Conservation (phyloP, 805 yeast species). For the Yarrowia deformans region DNA sequence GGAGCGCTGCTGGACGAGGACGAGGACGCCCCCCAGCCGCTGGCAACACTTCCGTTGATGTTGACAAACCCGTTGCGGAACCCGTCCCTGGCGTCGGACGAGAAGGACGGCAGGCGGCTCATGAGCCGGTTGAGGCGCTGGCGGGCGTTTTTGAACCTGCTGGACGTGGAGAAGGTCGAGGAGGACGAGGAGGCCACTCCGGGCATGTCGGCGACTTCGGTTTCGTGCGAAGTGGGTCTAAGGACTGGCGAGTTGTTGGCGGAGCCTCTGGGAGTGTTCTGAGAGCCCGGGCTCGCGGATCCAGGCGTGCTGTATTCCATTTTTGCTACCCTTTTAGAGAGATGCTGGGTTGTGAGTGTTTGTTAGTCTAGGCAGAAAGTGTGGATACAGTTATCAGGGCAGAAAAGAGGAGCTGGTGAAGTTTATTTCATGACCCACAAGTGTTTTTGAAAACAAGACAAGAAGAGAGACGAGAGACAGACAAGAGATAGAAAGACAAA, state of each 20-base stretch:
- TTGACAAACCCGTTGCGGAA: constrained; percentile 15
- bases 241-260: constrained; percentile 26
- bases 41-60: constrained; percentile 24
- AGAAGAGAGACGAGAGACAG: too few relatives aligned
- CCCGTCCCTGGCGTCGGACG: constrained; percentile 25
- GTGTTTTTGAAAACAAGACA: too few relatives aligned
- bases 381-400: constrained; percentile 29
- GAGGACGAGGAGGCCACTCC: constrained; percentile 19
- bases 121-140: constrained; percentile 30
- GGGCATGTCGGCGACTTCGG: constrained; percentile 14
- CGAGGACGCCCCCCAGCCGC: constrained; percentile 15
- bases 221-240: constrained; percentile 14
- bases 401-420: constrained; percentile 28
- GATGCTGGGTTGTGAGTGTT: background rate
- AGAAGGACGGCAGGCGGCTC: constrained; percentile 20
- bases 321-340: background rate
- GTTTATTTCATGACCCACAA: background rate
- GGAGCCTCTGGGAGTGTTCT: background rate
- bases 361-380: background rate
- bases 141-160: constrained; percentile 28
- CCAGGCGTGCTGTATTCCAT: constrained; percentile 34
- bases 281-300: constrained; percentile 2
- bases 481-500: too few relatives aligned
- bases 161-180: constrained; percentile 19
- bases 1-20: constrained; percentile 8